Conservation (phyloP, 2,329 filamentous ascomycete genomes). For the Ceratocystis cubensis region DNA sequence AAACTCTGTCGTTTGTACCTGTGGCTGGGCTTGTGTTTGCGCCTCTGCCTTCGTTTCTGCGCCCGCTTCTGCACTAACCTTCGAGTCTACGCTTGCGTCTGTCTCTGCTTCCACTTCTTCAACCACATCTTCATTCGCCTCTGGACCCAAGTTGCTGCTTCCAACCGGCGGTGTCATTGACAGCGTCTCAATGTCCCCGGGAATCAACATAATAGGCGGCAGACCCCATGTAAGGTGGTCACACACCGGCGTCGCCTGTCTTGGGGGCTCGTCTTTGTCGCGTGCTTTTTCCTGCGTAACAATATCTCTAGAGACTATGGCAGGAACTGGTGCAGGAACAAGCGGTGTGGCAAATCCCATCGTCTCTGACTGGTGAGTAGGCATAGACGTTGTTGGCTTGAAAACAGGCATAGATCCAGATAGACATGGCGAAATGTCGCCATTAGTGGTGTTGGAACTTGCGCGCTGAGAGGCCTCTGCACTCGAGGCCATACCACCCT, state of each 20-base stretch:
- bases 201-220: not conserved
- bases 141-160: not conserved
- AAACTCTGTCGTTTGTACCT: not conserved
- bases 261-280: not conserved
- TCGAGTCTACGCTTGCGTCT: no score
- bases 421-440: not conserved
- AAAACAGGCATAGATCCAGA: not conserved
- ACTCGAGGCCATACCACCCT: not conserved
- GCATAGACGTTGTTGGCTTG: not conserved
- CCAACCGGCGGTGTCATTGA: not conserved
- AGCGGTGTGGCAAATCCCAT: not conserved
- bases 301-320: not conserved
- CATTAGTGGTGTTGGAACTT: not conserved
- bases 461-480: not conserved
- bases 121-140: not conserved
- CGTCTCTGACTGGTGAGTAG: not conserved
- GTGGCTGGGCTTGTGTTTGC: not conserved
- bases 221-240: slow-evolving; percentile 1
- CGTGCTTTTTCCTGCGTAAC: not conserved
- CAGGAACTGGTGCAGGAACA: not conserved
- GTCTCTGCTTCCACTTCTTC: not conserved
- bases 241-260: slow-evolving; percentile 1
- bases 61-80: not conserved
- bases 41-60: not conserved
- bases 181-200: not conserved